A percentile compares a stretch with the other conserved stretches of the same genome.
These are phyloP conservation scores for Globisporangium spiculum DNA, from an alignment of 352 stramenopile species.

Conservation along the genomic window DNA sequence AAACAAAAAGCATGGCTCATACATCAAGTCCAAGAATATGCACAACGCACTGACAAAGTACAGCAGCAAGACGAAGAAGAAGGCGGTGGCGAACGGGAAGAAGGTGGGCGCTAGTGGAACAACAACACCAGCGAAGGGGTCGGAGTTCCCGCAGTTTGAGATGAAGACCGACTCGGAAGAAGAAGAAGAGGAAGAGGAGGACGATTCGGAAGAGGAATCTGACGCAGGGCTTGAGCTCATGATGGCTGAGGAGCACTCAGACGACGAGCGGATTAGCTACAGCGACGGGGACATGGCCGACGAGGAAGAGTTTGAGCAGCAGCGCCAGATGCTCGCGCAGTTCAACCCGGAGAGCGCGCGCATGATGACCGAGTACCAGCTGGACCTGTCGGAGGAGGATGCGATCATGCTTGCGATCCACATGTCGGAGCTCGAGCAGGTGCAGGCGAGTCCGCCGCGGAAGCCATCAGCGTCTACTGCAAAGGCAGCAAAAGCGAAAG, in stretches of 20 bases:
- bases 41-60: constrained; percentile 32
- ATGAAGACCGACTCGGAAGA: constrained; percentile 13
- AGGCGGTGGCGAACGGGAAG: constrained; percentile 1
- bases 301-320: constrained; percentile 15
- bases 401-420: constrained; percentile 40
- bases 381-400: constrained; percentile 45
- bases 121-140: constrained; percentile 1
- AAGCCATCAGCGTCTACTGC: background rate
- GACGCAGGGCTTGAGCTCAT: constrained; percentile 34
- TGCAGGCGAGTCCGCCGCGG: background rate
- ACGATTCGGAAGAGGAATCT: constrained; percentile 22
- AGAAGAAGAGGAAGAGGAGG: constrained; percentile 29
- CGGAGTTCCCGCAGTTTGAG: constrained; percentile 17
- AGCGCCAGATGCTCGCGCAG: constrained; percentile 15
- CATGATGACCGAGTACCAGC: constrained; percentile 36
- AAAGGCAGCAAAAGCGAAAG: constrained; percentile 1
- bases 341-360: constrained; percentile 32
- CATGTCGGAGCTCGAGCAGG: constrained; percentile 39
- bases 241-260: constrained; percentile 53
- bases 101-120: background rate
- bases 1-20: constrained; percentile 34
- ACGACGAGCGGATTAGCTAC: constrained; percentile 46
- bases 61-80: constrained; percentile 28
- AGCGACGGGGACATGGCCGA: constrained; percentile 41
- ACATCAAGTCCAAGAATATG: constrained; percentile 37